Conservation (phyloP, 441 rosid genomes). For the Adansonia rubrostipa region DNA sequence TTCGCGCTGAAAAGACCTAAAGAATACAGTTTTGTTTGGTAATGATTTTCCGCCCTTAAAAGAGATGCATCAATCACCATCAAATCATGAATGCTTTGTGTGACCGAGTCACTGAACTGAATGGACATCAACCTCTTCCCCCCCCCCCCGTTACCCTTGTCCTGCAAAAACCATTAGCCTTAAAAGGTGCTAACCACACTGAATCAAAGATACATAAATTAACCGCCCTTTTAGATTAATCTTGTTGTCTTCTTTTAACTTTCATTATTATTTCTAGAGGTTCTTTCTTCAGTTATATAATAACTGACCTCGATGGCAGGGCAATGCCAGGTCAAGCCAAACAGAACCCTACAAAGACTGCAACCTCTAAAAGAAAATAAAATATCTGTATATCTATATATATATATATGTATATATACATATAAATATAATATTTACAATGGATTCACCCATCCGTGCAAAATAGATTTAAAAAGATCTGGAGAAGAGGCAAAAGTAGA, state of each 20-base stretch:
- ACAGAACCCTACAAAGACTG: conserved; percentile 30
- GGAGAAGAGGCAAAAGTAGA: neutral
- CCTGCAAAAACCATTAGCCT: neutral
- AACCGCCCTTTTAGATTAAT: conserved; percentile 3
- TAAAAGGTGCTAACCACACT: neutral
- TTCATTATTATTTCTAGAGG: neutral
- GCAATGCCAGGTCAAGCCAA: conserved; percentile 29
- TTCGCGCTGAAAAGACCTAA: neutral
- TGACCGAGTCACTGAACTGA: conserved; percentile 2
- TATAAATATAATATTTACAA: neutral
- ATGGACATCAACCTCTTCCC: neutral
- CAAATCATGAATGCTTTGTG: conserved; percentile 31
- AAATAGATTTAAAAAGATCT: conserved; percentile 23
- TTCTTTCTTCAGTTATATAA: neutral
- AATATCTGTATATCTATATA: neutral
- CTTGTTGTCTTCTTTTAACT: neutral
- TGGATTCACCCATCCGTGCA: conserved; percentile 58
- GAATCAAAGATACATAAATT: conserved; percentile 10
- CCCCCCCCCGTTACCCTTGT: too few species aligned
- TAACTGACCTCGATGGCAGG: neutral
- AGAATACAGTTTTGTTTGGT: neutral
- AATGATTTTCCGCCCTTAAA: too few species aligned
- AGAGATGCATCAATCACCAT: conserved; percentile 21
- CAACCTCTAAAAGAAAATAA: conserved; percentile 4
- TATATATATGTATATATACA: conserved; percentile 14